Percentiles rank a stretch among this genome's conserved stretches.
Conservation (phyloP, 1,139 yeast species). For the Debaryomyces coudertii region DNA sequence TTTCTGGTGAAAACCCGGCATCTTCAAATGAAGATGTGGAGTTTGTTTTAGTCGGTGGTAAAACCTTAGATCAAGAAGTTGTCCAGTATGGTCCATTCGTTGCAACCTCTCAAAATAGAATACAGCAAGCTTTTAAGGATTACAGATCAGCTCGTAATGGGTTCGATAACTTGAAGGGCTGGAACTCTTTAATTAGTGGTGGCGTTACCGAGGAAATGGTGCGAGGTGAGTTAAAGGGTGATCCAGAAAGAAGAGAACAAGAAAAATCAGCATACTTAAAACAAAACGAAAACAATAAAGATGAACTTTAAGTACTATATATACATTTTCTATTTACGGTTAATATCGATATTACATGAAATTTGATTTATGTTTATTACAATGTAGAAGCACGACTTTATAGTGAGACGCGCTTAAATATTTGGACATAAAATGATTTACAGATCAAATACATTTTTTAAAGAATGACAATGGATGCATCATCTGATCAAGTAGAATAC, state of each 20-base stretch:
- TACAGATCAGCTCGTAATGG: constrained; percentile 72
- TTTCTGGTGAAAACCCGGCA: constrained; percentile 53
- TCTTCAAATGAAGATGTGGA: constrained; percentile 39
- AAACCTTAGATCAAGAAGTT: constrained; percentile 72
- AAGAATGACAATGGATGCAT: constrained; percentile 40
- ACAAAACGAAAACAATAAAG: constrained; percentile 14
- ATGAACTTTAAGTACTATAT: constrained; percentile 19
- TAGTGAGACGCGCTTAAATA: constrained; percentile 1
- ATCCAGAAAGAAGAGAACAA: constrained; percentile 35
- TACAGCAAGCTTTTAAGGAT: constrained; percentile 69
- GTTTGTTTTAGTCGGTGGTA: constrained; percentile 77
- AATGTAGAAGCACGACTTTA: constrained; percentile 4
- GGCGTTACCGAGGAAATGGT: constrained; percentile 58
- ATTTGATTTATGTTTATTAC: neutral
- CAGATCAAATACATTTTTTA: neutral
- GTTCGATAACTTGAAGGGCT: constrained; percentile 67
- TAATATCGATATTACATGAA: neutral
- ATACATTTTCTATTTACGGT: neutral
- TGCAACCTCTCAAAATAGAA: constrained; percentile 63
- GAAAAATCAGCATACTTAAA: constrained; percentile 28
- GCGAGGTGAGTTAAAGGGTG: constrained; percentile 42
- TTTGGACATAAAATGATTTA: neutral
- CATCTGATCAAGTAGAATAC: constrained; percentile 32
- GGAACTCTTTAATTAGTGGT: constrained; percentile 68
- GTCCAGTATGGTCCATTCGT: constrained; percentile 93